Base-by-base conservation (phyloP, 495 filamentous ascomycete genomes). In the Neurospora sp. region DNA sequence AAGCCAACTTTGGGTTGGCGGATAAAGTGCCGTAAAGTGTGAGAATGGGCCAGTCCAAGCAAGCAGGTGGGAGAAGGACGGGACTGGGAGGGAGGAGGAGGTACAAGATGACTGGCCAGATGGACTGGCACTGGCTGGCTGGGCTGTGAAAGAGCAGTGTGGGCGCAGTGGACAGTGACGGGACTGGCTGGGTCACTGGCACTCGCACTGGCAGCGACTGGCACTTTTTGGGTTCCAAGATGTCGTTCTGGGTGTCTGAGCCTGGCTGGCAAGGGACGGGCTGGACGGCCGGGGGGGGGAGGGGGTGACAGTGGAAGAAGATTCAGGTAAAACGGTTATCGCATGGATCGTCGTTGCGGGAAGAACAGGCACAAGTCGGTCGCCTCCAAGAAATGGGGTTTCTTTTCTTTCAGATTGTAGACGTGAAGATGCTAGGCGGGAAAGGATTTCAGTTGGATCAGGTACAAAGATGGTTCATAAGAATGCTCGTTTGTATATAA, bases 51-150 rank as follows among this genome's bases (percentile, higher is more conserved):
- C 46, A 54, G 46, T 54, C 46, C 46, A 54, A 54, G 46, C 46
- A 20, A 27, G 46, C 46, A 54, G 46, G 20, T 54, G 46, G 46
- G 20, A 54, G 46, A 31, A 66, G 54, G 54, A 35, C 54, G 7
- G 27, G 54, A 27, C 54, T 62, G 54, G 48, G 35, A 70, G 72
- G 54, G 38, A 39, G 72, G 54, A 39, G n/a, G 39, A 39, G 54
- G 41, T 44, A 72, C 54, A 72, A 39, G 72, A 62, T 73, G 42
- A 69, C 62, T 46, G 72, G 40, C 69, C 31, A 69, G 62, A 71
- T 44, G 14, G 59, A 37, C 20, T 69, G 71, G 48, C 40, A 72
- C 35, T 41, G 59, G 54, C 31, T 38, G 27, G 41, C 31, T 66
- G 54, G 54, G 14, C 27, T 66, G 54, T 66, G 54, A 66, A 66